phyloP scores from a whole-genome alignment of 805 yeast species.

The Zygotorulaspora danielsina region DNA sequence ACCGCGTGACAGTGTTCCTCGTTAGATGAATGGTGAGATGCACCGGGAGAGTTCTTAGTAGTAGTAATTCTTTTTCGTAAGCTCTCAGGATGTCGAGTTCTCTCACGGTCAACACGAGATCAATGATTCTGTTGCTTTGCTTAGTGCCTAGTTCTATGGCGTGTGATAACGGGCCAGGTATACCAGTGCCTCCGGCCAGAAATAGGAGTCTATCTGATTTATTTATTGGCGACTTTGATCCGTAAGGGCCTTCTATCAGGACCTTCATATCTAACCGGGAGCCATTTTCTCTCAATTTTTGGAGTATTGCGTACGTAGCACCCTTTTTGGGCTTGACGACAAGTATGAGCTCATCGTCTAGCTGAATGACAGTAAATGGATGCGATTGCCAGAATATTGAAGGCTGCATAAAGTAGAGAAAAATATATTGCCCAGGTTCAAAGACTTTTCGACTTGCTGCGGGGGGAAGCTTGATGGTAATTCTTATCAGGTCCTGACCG shows the following conservation, averaged over 20 bases:
- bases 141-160: conserved; percentile 37
- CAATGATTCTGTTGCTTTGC: conserved; percentile 9
- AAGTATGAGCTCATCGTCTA: conserved; percentile 38
- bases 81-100: conserved; percentile 19
- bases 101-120: conserved; percentile 19
- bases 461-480: conserved; percentile 10
- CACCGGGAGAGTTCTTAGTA: conserved; percentile 15
- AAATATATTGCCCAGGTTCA: conserved; percentile 44
- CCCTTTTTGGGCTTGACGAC: conserved; percentile 48
- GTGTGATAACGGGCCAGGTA: conserved; percentile 55
- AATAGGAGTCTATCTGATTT: conserved; percentile 52
- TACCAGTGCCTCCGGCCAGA: conserved; percentile 72
- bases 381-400: conserved; percentile 52
- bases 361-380: conserved; percentile 50
- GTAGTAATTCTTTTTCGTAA: conserved; percentile 17
- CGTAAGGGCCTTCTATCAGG: conserved; percentile 68
- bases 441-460: neutral
- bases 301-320: conserved; percentile 38
- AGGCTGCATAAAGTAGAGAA: conserved; percentile 45
- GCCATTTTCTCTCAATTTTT: conserved; percentile 32
- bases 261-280: conserved; percentile 33
- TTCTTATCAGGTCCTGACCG: conserved; percentile 20
- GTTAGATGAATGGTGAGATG: conserved; percentile 22
- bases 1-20: conserved; percentile 1
- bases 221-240: conserved; percentile 46